Evolutionary conservation across 2,329 filamentous ascomycete genomes (phyloP).

Genomic region (Colletotrichum incanum): DNA sequence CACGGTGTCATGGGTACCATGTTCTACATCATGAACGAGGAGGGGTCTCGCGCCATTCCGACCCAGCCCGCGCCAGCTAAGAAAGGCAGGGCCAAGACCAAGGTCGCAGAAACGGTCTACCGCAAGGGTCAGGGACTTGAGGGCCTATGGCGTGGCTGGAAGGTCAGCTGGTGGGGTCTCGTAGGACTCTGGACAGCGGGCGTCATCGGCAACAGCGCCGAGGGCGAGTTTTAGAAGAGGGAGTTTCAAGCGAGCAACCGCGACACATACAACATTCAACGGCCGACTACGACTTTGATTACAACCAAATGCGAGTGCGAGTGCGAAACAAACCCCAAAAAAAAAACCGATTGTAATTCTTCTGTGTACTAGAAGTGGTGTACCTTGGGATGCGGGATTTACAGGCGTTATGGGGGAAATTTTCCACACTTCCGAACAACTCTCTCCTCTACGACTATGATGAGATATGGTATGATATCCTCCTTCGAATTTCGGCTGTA

Average conservation of each 20-base stretch:
- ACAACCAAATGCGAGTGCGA: conserved; percentile 3
- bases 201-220: conserved; percentile 73
- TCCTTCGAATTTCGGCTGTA: conserved; percentile 46
- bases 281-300: conserved; percentile 5
- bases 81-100: conserved; percentile 53
- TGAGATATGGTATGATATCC: conserved; percentile 62
- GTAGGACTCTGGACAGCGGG: conserved; percentile 82
- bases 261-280: neutral
- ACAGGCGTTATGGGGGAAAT: conserved; percentile 22
- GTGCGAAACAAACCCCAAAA: neutral
- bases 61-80: conserved; percentile 51
- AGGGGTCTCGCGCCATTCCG: conserved; percentile 74
- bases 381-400: conserved; percentile 23
- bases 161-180: conserved; percentile 84
- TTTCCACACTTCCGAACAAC: conserved; percentile 21
- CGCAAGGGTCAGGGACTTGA: conserved; percentile 77
- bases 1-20: conserved; percentile 92
- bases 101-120: conserved; percentile 60
- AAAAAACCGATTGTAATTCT: conserved; percentile 12
- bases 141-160: conserved; percentile 82
- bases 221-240: conserved; percentile 69
- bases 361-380: conserved; percentile 40
- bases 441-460: conserved; percentile 57
- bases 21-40: conserved; percentile 87
- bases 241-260: conserved; percentile 7